Evolutionary conservation across 495 filamentous ascomycete genomes (phyloP).

Genomic region (Penicillium alfredii): DNA sequence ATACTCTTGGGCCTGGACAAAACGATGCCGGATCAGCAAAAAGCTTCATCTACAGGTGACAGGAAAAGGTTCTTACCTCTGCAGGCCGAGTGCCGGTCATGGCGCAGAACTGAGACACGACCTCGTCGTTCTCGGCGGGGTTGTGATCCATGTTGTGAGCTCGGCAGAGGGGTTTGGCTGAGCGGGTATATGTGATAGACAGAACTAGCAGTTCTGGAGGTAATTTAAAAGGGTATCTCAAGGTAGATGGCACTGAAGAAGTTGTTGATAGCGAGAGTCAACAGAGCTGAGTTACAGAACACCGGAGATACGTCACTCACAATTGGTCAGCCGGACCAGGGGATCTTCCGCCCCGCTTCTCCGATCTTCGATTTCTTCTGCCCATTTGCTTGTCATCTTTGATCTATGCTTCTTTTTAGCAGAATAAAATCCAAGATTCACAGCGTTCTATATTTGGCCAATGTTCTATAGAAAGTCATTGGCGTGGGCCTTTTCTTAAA

Average conservation of each 20-base stretch:
- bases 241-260: background rate
- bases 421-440: too few species aligned
- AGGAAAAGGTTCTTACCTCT: conserved; percentile 46
- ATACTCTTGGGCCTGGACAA: conserved; percentile 60
- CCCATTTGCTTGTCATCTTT: too few species aligned
- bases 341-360: conserved; percentile 27
- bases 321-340: conserved; percentile 40
- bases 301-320: conserved; percentile 40
- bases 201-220: background rate
- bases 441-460: too few species aligned
- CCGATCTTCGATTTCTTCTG: too few species aligned
- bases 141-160: conserved; percentile 48
- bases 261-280: conserved; percentile 9
- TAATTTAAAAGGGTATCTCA: background rate
- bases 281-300: conserved; percentile 20
- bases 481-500: too few species aligned
- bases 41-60: too few species aligned
- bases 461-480: too few species aligned
- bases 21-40: conserved; percentile 3
- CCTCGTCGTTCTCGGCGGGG: conserved; percentile 55
- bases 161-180: background rate
- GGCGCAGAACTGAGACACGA: conserved; percentile 66
- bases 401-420: too few species aligned
- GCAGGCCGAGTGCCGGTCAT: conserved; percentile 61
- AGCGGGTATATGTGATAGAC: background rate